These are phyloP conservation scores for Acer campestre DNA, from an alignment of 345 rosid species.

Conservation along the genomic window DNA sequence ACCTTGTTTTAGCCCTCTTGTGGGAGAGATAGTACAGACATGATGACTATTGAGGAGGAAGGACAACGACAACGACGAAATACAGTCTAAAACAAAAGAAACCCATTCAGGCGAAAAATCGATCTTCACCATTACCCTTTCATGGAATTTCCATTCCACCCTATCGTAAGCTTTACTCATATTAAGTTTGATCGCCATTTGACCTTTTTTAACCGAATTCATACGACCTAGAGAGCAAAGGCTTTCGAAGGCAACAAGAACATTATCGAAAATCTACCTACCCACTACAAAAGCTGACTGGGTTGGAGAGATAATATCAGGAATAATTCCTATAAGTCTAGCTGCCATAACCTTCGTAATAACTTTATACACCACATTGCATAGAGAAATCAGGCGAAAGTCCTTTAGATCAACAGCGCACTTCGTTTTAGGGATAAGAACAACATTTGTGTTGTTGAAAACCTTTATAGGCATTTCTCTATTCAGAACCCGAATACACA, in stretches of 20 bases:
- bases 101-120: no score
- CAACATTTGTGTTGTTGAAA: no score
- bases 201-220: not conserved
- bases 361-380: not conserved
- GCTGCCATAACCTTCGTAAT: not conserved
- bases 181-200: not conserved
- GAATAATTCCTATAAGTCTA: not conserved
- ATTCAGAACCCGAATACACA: no score
- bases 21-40: no score
- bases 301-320: not conserved
- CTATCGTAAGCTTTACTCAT: not conserved
- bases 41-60: no score
- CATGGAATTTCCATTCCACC: not conserved
- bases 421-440: no score
- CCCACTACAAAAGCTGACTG: not conserved
- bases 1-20: no score
- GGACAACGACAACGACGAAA: no score
- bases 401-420: not conserved
- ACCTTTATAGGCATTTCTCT: no score
- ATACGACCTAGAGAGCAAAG: not conserved
- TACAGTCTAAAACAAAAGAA: no score
- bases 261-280: not conserved
- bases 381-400: not conserved
- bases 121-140: not conserved
- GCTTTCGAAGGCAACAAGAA: not conserved